Evolutionary conservation across 257 asterid genomes (phyloP).

Genomic region (Primulina tabacum): DNA sequence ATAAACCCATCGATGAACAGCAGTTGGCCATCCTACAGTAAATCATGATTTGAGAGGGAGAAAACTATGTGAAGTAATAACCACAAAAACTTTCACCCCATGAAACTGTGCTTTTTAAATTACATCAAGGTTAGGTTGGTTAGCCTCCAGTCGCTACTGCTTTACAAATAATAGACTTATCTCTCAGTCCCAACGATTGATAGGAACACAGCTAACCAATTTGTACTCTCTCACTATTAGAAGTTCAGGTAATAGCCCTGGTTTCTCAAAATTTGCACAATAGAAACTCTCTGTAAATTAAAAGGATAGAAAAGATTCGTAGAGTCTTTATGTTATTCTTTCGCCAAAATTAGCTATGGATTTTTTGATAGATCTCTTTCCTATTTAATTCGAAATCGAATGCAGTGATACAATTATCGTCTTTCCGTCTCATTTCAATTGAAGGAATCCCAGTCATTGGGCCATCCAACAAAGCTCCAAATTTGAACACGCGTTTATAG

Average conservation of each 20-base stretch:
- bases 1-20: not conserved
- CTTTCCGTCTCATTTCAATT: not conserved
- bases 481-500: not conserved
- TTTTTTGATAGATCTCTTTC: not conserved
- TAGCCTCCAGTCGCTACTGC: not conserved
- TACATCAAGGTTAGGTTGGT: not conserved
- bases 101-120: not conserved
- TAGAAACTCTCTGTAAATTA: conserved; percentile 2
- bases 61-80: not conserved
- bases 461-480: conserved; percentile 11
- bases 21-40: not conserved
- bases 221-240: not conserved
- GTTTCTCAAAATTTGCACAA: not conserved
- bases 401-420: conserved; percentile 8
- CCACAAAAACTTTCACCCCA: not conserved
- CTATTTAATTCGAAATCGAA: conserved; percentile 8
- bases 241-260: conserved; percentile 9
- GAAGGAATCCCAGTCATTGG: conserved; percentile 11
- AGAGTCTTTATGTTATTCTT: not conserved
- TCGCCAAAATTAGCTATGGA: not conserved
- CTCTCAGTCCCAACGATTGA: not conserved
- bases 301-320: not conserved
- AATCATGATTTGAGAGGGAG: not conserved
- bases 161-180: not conserved
- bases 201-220: not conserved